These are phyloP conservation scores for Lagerstroemia speciosa DNA, from an alignment of 345 rosid species.

Conservation along the genomic window DNA sequence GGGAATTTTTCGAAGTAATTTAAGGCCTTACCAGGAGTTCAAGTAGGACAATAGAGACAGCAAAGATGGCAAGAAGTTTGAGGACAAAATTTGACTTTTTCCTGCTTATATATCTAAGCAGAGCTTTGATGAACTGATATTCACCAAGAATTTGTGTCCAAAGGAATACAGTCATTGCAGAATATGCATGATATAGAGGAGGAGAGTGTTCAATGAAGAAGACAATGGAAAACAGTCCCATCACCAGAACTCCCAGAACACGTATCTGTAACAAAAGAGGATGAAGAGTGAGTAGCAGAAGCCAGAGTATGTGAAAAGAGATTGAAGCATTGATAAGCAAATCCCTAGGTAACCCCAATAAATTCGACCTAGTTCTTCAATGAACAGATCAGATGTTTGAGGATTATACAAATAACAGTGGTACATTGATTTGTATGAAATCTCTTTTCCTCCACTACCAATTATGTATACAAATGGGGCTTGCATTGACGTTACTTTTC, in stretches of 20 bases:
- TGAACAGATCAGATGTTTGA: background rate
- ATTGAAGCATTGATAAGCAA: background rate
- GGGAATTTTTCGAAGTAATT: constrained; percentile 6
- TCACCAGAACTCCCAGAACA: constrained; percentile 47
- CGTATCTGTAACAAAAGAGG: constrained; percentile 38
- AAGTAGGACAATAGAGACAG: constrained; percentile 48
- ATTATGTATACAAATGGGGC: constrained; percentile 13
- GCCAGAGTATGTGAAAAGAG: background rate
- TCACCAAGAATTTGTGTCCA: constrained; percentile 77
- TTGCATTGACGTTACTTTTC: constrained; percentile 64
- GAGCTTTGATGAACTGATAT: constrained; percentile 43
- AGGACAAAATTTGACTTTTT: constrained; percentile 33
- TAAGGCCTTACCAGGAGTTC: constrained; percentile 65
- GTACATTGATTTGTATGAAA: background rate
- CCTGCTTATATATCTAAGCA: constrained; percentile 52
- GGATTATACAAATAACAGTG: background rate
- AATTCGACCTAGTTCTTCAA: background rate
- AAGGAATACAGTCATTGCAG: constrained; percentile 75
- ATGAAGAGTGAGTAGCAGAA: constrained; percentile 14
- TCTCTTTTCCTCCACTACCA: background rate
- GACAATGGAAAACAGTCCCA: constrained; percentile 43
- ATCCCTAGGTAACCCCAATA: background rate
- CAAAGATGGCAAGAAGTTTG: constrained; percentile 42
- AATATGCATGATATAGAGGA: constrained; percentile 80
- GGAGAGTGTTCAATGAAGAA: constrained; percentile 70